Base-by-base conservation (phyloP, 2,329 filamentous ascomycete genomes). In the Metarhizium robertsii region DNA sequence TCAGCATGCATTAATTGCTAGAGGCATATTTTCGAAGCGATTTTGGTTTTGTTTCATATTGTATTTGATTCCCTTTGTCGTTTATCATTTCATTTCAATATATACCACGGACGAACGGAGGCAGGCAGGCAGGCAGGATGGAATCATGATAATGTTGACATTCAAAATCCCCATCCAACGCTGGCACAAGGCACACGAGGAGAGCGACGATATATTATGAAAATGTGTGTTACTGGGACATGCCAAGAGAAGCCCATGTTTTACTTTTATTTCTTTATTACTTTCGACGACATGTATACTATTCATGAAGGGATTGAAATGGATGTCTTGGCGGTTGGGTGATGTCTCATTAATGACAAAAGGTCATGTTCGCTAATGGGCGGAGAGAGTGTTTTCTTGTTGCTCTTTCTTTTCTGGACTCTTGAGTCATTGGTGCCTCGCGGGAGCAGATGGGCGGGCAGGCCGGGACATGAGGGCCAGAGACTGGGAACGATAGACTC, bases 31-130 rank as follows among this genome's bases (percentile, higher is more conserved):
- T 11, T 47, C 32, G 45, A 16, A 50, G 54, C 54, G 54, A 49
- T 20, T 45, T 55, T 38, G n/a, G 13, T 42, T 53, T 6, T 38
- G 42, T 53, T 14, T 55, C 29, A 16, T 14, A 16, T 51, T 50
- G 30, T 14, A 43, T 8, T 36, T 49, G 32, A n/a, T 25, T 18
- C 3, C 30, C 20, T 46, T 55, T 49, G 18, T 53, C 11, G 29
- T 52, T 32, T 36, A 16, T 48, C 50, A 42, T 52, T 55, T 52
- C 36, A 48, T 25, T 43, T 30, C 42, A 48, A 43, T 13, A 42
- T 55, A 53, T 55, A 55, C 54, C 54, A 55, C 36, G 40, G 20
- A 52, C 14, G 2, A 38, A 32, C 43, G 43, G 45, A 16, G 50
- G 36, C 6, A 30, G 34, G 25, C 6, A 30, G 34, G 25, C 25